A percentile compares a stretch with the other conserved stretches of the same genome.
These are phyloP conservation scores for Monilinia laxa DNA, from an alignment of 2,329 filamentous ascomycete genomes.

Conservation along the genomic window DNA sequence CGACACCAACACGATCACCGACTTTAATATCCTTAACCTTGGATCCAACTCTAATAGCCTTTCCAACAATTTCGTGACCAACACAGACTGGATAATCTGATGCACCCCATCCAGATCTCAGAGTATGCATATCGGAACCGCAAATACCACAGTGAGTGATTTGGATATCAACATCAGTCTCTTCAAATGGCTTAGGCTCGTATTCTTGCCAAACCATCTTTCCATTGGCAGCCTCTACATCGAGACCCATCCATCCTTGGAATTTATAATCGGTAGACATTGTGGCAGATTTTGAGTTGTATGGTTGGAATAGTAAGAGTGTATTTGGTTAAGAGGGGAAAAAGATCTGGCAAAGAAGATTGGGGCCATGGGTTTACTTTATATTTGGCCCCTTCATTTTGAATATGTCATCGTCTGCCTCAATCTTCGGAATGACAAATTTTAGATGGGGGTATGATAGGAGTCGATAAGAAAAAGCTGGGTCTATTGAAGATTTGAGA, in stretches of 20 bases:
- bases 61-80: slow-evolving; percentile 52
- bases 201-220: slow-evolving; percentile 41
- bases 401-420: slow-evolving; percentile 1
- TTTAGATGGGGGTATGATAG: slow-evolving; percentile 1
- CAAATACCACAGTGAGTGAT: slow-evolving; percentile 52
- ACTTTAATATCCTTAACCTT: slow-evolving; percentile 56
- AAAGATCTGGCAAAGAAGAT: no score
- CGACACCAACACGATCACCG: slow-evolving; percentile 54
- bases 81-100: slow-evolving; percentile 44
- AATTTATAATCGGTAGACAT: slow-evolving; percentile 22
- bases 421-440: slow-evolving; percentile 3
- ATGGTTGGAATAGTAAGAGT: not conserved
- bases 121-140: slow-evolving; percentile 40
- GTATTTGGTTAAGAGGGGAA: not conserved
- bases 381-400: not conserved
- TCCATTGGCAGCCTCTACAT: slow-evolving; percentile 33
- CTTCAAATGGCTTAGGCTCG: slow-evolving; percentile 48
- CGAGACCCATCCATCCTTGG: slow-evolving; percentile 37
- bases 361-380: not conserved
- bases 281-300: not conserved
- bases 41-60: slow-evolving; percentile 52
- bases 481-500: not conserved
- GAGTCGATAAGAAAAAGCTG: slow-evolving; percentile 2
- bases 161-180: slow-evolving; percentile 50
- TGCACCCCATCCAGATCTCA: slow-evolving; percentile 34